Conservation (phyloP, 2,329 filamentous ascomycete species). For the Allantophomopsis cytisporea region DNA sequence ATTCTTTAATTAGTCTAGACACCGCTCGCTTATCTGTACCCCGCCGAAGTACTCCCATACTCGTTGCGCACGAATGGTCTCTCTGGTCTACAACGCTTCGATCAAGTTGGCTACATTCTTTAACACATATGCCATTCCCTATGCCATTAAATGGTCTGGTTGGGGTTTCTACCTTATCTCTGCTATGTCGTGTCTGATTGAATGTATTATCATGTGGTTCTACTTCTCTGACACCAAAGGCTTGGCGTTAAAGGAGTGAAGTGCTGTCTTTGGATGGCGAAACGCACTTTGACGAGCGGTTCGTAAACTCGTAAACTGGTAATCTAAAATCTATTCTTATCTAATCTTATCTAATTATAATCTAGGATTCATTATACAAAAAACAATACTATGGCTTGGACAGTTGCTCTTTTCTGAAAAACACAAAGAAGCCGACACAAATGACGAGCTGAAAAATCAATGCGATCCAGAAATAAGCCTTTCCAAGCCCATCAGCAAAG, state of each 20-base stretch:
- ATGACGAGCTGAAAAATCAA: conserved; percentile 40
- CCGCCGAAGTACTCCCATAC: conserved; percentile 32
- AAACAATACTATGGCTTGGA: conserved; percentile 26
- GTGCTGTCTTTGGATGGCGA: no score
- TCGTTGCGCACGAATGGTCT: conserved; percentile 31
- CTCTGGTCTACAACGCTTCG: conserved; percentile 18
- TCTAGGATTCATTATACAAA: no score
- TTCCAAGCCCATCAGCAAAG: conserved; percentile 25
- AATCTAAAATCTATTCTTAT: no score
- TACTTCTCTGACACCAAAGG: conserved; percentile 10
- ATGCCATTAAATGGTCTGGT: conserved; percentile 4
- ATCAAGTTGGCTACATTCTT: conserved; percentile 6
- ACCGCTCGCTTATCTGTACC: conserved; percentile 30
- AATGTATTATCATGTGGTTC: neutral
- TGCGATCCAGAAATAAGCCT: conserved; percentile 46
- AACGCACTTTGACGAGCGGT: no score
- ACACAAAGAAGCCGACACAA: conserved; percentile 40
- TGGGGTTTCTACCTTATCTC: conserved; percentile 5
- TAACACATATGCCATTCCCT: conserved; percentile 5
- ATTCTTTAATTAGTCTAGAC: conserved; percentile 33
- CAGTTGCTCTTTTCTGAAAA: conserved; percentile 41
- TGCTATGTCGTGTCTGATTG: neutral
- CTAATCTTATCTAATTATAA: no score
- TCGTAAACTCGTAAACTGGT: no score
- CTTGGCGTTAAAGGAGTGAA: conserved; percentile 47